Percentiles rank a stretch among this genome's conserved stretches.
Conservation (phyloP, 2,329 filamentous ascomycete species). For the Claviceps purpurea region DNA sequence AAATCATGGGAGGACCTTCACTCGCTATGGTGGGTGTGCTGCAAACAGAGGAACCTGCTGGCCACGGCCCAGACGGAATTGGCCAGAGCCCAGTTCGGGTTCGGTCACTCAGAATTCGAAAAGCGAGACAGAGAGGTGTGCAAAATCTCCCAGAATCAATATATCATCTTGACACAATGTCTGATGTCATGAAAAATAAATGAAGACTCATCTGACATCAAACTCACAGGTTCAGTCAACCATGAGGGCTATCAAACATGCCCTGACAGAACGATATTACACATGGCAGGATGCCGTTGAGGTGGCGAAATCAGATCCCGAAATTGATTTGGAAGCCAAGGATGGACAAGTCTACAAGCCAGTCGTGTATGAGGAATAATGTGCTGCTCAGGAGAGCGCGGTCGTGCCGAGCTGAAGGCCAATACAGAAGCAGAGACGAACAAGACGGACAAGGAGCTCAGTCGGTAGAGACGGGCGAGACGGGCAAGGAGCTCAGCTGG, state of each 20-base stretch:
- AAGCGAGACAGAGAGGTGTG: conserved; percentile 54
- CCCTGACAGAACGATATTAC: conserved; percentile 78
- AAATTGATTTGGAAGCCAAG: conserved; percentile 44
- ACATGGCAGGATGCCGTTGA: conserved; percentile 66
- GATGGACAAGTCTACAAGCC: conserved; percentile 38
- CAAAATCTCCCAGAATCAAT: conserved; percentile 5
- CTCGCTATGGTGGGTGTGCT: conserved; percentile 84
- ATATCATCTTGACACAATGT: background rate
- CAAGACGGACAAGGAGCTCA: conserved; percentile 6
- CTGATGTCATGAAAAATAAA: too few species aligned
- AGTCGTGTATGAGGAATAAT: conserved; percentile 22
- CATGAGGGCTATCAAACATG: conserved; percentile 70
- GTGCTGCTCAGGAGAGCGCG: conserved; percentile 14
- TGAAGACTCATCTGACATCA: too few species aligned
- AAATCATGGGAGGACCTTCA: conserved; percentile 95
- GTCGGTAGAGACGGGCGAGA: background rate
- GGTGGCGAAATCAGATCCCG: conserved; percentile 51
- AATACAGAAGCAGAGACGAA: conserved; percentile 8
- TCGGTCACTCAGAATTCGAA: conserved; percentile 56
- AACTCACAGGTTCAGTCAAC: conserved; percentile 57
- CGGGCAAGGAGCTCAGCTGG: background rate
- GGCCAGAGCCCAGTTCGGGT: conserved; percentile 52
- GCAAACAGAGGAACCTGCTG: conserved; percentile 80
- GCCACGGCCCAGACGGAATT: conserved; percentile 65
- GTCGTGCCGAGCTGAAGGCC: conserved; percentile 8